Evolutionary conservation across 257 asterid genomes (phyloP).

Genomic region (Fraxinus americana): DNA sequence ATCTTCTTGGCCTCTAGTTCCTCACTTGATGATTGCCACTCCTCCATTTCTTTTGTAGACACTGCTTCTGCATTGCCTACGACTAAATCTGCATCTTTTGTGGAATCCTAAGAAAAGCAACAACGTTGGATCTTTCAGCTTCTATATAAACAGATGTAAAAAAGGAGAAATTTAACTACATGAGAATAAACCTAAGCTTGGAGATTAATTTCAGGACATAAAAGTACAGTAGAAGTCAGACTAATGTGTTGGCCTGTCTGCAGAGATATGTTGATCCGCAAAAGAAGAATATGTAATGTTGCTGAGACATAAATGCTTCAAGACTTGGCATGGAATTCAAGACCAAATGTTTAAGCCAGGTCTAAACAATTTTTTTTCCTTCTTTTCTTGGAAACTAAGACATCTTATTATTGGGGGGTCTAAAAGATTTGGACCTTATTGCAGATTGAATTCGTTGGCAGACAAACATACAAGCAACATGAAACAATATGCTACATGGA

Average conservation of each 20-base stretch:
- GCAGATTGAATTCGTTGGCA: neutral
- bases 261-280: neutral
- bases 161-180: neutral
- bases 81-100: conserved; percentile 40
- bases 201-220: neutral
- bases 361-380: neutral
- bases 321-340: neutral
- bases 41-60: conserved; percentile 34
- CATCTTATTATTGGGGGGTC: neutral
- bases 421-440: neutral
- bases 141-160: neutral
- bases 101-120: conserved; percentile 38
- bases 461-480: neutral
- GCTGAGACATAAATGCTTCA: neutral
- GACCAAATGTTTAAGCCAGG: neutral
- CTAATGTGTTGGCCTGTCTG: neutral
- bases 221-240: neutral
- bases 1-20: conserved; percentile 40
- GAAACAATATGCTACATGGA: neutral
- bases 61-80: conserved; percentile 39
- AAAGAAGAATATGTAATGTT: neutral
- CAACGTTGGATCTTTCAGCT: conserved; percentile 14
- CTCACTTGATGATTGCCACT: conserved; percentile 39
- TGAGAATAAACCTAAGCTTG: neutral
- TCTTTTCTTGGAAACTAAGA: neutral